Percentiles rank a stretch among this genome's conserved stretches.
Evolutionary conservation across 106 monocot genomes (phyloP).

Genomic region (Narthecium ossifragum): DNA sequence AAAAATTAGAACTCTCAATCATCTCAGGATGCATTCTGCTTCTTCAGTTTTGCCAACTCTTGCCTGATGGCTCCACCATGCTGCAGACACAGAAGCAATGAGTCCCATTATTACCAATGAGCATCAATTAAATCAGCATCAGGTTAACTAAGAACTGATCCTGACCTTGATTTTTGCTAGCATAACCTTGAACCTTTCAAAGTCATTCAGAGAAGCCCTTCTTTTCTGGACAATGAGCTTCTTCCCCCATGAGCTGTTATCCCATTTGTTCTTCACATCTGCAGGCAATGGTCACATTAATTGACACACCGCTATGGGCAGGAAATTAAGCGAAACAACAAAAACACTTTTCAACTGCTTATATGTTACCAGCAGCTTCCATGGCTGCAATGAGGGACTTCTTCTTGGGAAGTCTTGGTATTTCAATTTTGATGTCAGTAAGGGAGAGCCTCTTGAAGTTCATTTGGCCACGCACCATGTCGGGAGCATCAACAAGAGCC

Average conservation of each 20-base stretch:
- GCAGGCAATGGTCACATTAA: neutral
- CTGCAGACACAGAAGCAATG: conserved; percentile 16
- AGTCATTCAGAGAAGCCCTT: conserved; percentile 76
- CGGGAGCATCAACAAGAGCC: conserved; percentile 86
- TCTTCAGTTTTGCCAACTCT: conserved; percentile 63
- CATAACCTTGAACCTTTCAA: conserved; percentile 86
- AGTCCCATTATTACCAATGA: neutral
- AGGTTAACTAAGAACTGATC: neutral
- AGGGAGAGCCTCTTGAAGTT: conserved; percentile 85
- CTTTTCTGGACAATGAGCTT: conserved; percentile 83
- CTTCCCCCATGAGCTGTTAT: conserved; percentile 80
- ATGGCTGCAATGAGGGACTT: conserved; percentile 66
- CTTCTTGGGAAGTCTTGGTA: conserved; percentile 77
- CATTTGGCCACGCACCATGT: conserved; percentile 77
- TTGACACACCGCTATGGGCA: too few relatives aligned
- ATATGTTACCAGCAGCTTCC: conserved; percentile 62
- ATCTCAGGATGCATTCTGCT: conserved; percentile 28
- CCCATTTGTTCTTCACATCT: conserved; percentile 89
- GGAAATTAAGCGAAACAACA: too few relatives aligned
- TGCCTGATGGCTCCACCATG: conserved; percentile 44
- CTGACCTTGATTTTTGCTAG: conserved; percentile 76
- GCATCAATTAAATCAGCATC: neutral
- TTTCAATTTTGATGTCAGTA: conserved; percentile 91
- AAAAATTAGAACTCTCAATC: too few relatives aligned
- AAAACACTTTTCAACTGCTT: too few relatives aligned